Evolutionary conservation across 768 basidiomycete genomes (phyloP), one percentile per base, ranked within the genome.

Genomic region (Xanthoconium purpureum): DNA sequence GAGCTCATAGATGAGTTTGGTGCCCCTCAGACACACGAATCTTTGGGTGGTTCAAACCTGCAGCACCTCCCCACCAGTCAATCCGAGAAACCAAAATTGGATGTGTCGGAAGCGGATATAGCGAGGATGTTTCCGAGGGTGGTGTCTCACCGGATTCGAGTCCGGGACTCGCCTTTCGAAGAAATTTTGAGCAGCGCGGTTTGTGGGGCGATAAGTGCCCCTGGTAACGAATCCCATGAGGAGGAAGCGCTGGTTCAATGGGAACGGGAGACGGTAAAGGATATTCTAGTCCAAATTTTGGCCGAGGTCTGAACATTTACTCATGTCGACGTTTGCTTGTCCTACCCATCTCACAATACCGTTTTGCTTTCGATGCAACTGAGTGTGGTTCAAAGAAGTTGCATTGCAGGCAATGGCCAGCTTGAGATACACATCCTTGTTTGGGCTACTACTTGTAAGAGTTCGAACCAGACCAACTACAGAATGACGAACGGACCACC

Each of bases 61-160:
- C 56, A 50, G 12, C 37, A 47, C 29, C 52, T 50, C 48, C 11
- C 47, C 17, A 50, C 38, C 14, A 54, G 20, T 54, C 51, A 52
- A 32, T 38, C 47, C 3, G 67, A 70, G 24, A 63, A 66, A 48
- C 62, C 63, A 43, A 65, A 73, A 36, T 62, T 86, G 59, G 87
- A 88, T 55, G 83, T 88, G 5, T 85, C 85, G 6, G 87, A 89
- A 67, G 84, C 84, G 54, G 87, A 92, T 62, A 78, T 89, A 59
- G 87, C 87, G 54, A 79, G 87, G 56, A 83, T 90, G 30, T 80
- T 89, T 59, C 88, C 88, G 36, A 74, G 88, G 20, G 83, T 86
- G 0, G 78, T 92, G 32, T 85, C 87, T 8, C 91, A 93, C 72
- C 85, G 91, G 12, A 65, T 93, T 57, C 77, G 86, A 48, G 80